These are phyloP conservation scores for Aspergillus carbonarius DNA, from an alignment of 2,329 filamentous ascomycete species.

Conservation along the genomic window DNA sequence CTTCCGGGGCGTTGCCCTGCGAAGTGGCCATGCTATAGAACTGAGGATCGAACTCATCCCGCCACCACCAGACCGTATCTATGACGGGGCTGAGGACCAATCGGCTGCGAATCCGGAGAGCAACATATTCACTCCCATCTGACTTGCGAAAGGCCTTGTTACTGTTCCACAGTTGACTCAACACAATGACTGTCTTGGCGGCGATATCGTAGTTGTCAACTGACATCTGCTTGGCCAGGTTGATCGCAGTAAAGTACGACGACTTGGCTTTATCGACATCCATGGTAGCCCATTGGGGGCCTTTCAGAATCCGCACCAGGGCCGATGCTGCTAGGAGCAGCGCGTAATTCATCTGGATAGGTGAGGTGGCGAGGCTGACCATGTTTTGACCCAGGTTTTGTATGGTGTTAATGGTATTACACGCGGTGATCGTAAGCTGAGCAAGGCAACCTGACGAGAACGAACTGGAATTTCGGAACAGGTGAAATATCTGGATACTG, in stretches of 20 bases:
- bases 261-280: constrained; percentile 35
- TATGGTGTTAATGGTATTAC: constrained; percentile 31
- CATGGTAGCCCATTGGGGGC: constrained; percentile 27
- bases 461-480: constrained; percentile 34
- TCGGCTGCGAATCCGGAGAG: constrained; percentile 42
- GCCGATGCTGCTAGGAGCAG: constrained; percentile 32
- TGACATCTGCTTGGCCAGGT: constrained; percentile 40
- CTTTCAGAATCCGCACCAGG: constrained; percentile 43
- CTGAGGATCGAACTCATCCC: constrained; percentile 40
- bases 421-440: constrained; percentile 30
- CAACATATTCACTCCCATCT: constrained; percentile 36
- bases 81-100: constrained; percentile 38
- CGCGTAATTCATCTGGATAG: constrained; percentile 30
- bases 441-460: constrained; percentile 27
- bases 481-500: constrained; percentile 37
- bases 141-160: constrained; percentile 40
- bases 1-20: constrained; percentile 16
- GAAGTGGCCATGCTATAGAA: constrained; percentile 16
- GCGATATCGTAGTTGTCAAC: constrained; percentile 37
- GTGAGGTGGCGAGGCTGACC: constrained; percentile 23
- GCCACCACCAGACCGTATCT: constrained; percentile 46
- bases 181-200: constrained; percentile 31
- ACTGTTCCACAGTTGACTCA: constrained; percentile 45
- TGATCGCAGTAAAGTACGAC: constrained; percentile 38
- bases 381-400: constrained; percentile 24